phyloP scores from a whole-genome alignment of 768 basidiomycete genomes.

The Suillus lakei region DNA sequence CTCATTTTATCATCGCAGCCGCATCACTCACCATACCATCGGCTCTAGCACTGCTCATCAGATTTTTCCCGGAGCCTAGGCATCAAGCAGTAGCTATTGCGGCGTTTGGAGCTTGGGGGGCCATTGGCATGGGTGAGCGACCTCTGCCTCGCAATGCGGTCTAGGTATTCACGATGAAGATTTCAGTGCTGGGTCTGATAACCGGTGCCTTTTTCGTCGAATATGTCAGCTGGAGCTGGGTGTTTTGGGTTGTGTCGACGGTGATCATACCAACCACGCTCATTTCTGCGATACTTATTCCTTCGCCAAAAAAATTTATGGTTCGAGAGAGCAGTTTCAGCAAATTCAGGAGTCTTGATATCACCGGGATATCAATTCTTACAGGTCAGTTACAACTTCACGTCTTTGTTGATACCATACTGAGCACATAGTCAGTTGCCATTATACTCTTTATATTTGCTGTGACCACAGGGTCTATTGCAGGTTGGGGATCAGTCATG shows the following conservation, averaged over 20 bases:
- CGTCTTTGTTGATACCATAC: background rate
- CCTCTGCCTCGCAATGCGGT: background rate
- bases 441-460: conserved; percentile 29
- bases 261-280: background rate
- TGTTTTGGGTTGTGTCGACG: background rate
- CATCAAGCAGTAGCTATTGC: background rate
- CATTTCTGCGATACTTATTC: background rate
- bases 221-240: background rate
- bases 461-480: conserved; percentile 44
- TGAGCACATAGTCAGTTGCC: background rate
- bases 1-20: background rate
- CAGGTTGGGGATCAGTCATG: conserved; percentile 41
- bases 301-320: background rate
- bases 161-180: background rate
- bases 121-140: background rate
- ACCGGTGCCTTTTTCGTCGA: background rate
- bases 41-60: background rate
- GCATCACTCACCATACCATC: background rate
- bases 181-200: background rate
- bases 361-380: background rate
- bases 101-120: background rate
- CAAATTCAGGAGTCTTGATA: background rate
- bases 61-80: background rate
- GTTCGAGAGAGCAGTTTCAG: background rate
- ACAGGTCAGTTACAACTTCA: background rate